Percentiles rank a stretch among this genome's conserved stretches.
Conservation (phyloP, 177 flowering plant genomes). For the Tripterygium wilfordii region DNA sequence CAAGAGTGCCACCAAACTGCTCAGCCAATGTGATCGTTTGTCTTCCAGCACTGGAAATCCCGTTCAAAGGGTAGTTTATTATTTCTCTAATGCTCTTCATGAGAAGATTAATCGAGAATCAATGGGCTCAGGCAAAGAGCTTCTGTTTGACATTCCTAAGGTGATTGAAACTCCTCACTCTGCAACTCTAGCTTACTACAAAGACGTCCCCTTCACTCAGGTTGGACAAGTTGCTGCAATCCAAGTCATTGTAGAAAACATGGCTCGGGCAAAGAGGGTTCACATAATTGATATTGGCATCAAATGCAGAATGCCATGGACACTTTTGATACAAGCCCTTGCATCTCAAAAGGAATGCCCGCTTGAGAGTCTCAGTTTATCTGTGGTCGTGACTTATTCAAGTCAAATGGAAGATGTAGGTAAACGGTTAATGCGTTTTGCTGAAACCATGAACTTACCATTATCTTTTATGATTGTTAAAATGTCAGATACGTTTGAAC, state of each 20-base stretch:
- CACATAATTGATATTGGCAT: conserved; percentile 42
- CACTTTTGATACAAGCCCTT: conserved; percentile 38
- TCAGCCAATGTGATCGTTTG: too few relatives aligned
- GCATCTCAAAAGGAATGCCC: conserved; percentile 13
- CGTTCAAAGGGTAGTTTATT: too few relatives aligned
- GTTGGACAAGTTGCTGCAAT: conserved; percentile 24
- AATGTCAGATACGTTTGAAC: conserved; percentile 7
- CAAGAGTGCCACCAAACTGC: too few relatives aligned
- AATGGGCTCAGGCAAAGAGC: too few relatives aligned
- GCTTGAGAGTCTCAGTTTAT: conserved; percentile 34
- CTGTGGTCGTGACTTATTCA: conserved; percentile 22
- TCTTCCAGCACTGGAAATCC: too few relatives aligned
- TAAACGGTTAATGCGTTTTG: conserved; percentile 21
- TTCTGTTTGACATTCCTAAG: too few relatives aligned
- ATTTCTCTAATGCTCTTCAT: too few relatives aligned
- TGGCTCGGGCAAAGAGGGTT: conserved; percentile 24
- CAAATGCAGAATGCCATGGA: conserved; percentile 33
- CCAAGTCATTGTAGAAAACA: conserved; percentile 32
- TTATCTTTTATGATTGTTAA: conserved; percentile 21
- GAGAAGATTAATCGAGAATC: too few relatives aligned
- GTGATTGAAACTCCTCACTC: too few relatives aligned
- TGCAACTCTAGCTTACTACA: too few relatives aligned
- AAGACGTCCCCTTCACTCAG: conserved; percentile 10
- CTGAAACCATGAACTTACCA: conserved; percentile 23
- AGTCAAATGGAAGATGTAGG: conserved; percentile 22